These are phyloP conservation scores for Trichophyton mentagrophytes DNA, from an alignment of 2,329 filamentous ascomycete genomes.

Conservation along the genomic window DNA sequence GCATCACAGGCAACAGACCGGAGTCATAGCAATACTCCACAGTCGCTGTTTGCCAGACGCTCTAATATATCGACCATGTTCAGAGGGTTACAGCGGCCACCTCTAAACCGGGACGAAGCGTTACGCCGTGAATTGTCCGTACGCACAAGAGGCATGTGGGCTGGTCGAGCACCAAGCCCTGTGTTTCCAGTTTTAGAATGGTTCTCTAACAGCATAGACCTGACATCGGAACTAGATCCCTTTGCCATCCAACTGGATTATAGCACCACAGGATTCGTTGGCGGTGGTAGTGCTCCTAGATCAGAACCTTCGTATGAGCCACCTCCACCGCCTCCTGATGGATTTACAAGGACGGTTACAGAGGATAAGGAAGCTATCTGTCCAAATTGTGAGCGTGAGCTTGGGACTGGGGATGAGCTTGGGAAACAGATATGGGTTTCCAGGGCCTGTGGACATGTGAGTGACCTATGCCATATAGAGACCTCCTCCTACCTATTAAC, in stretches of 20 bases:
- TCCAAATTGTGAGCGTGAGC: conserved; percentile 72
- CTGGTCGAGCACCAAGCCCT: background rate
- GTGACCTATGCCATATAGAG: background rate
- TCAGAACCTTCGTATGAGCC: conserved; percentile 41
- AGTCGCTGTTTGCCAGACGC: conserved; percentile 1
- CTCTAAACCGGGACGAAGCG: conserved; percentile 8
- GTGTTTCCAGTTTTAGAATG: no score
- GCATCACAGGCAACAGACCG: background rate
- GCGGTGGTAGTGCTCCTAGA: conserved; percentile 12
- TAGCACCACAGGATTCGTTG: conserved; percentile 29
- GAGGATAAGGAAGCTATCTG: conserved; percentile 67
- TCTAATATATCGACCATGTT: conserved; percentile 10
- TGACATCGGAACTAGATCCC: conserved; percentile 20
- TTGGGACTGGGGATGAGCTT: conserved; percentile 56
- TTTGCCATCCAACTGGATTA: conserved; percentile 27
- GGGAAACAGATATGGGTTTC: conserved; percentile 89
- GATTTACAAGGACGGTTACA: conserved; percentile 65
- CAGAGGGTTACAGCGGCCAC: conserved; percentile 6
- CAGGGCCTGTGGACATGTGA: conserved; percentile 82
- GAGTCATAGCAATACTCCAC: background rate
- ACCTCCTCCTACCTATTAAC: conserved; percentile 4
- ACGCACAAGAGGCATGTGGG: conserved; percentile 11
- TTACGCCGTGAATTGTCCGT: conserved; percentile 18
- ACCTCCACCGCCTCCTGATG: conserved; percentile 52
- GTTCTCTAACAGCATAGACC: conserved; percentile 15